phyloP scores from a whole-genome alignment of 2,329 filamentous ascomycete species.

The Pseudogymnoascus sp. region DNA sequence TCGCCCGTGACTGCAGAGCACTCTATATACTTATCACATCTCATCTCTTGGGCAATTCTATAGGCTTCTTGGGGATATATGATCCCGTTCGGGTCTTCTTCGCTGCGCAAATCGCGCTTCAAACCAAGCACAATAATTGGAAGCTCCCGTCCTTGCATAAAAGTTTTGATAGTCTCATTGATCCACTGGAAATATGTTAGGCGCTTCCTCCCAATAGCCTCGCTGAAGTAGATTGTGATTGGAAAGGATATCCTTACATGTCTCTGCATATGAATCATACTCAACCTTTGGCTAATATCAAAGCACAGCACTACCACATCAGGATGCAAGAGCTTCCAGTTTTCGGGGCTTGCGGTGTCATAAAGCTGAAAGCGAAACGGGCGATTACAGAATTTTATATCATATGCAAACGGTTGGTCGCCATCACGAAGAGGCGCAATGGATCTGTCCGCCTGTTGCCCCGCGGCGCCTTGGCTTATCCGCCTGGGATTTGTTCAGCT shows the following conservation, averaged over 20 bases:
- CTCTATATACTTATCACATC: slow-evolving; percentile 55
- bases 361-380: slow-evolving; percentile 49
- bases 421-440: slow-evolving; percentile 46
- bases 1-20: slow-evolving; percentile 54
- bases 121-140: slow-evolving; percentile 51
- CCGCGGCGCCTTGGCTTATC: slow-evolving; percentile 37
- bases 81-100: slow-evolving; percentile 49
- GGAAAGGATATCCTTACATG: slow-evolving; percentile 33
- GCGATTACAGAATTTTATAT: slow-evolving; percentile 39
- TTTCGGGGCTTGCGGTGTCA: slow-evolving; percentile 50
- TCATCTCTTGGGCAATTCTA: slow-evolving; percentile 46
- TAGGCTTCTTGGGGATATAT: slow-evolving; percentile 55
- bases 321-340: slow-evolving; percentile 49
- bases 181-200: slow-evolving; percentile 42
- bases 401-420: slow-evolving; percentile 53
- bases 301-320: slow-evolving; percentile 53
- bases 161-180: slow-evolving; percentile 42
- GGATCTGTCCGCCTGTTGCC: slow-evolving; percentile 34
- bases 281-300: slow-evolving; percentile 50
- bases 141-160: slow-evolving; percentile 35
- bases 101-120: slow-evolving; percentile 50
- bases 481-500: slow-evolving; percentile 32
- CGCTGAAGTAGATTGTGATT: neutral
- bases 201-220: neutral
- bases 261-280: slow-evolving; percentile 49